Evolutionary conservation across 129 eudicot species (phyloP).

Genomic region (Centella asiatica): DNA sequence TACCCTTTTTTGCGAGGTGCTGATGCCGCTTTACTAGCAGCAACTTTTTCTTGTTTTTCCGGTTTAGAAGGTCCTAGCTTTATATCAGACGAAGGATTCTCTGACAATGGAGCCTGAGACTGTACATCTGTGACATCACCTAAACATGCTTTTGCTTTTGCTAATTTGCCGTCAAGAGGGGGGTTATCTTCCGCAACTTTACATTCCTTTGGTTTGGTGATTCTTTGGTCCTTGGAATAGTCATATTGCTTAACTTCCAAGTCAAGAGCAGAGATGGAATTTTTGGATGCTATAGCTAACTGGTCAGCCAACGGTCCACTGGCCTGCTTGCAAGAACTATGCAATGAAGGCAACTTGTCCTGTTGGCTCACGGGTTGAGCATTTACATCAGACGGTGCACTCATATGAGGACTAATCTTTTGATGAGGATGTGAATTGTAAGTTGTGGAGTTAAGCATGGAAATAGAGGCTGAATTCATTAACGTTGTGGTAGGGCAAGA

Average conservation of each 20-base stretch:
- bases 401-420: conserved; percentile 6
- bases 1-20: conserved; percentile 63
- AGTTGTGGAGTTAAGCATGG: conserved; percentile 66
- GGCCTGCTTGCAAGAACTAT: conserved; percentile 18
- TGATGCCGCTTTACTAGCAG: conserved; percentile 42
- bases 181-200: conserved; percentile 26
- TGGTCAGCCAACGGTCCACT: conserved; percentile 28
- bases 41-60: conserved; percentile 51
- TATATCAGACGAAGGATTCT: conserved; percentile 28
- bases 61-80: conserved; percentile 48
- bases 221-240: conserved; percentile 20
- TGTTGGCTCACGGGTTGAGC: conserved; percentile 10
- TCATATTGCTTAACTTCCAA: conserved; percentile 24
- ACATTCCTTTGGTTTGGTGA: conserved; percentile 23
- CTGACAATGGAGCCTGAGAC: conserved; percentile 36
- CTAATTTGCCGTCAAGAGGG: conserved; percentile 31
- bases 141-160: conserved; percentile 22
- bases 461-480: conserved; percentile 62
- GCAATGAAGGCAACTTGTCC: conserved; percentile 24
- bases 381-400: conserved; percentile 22
- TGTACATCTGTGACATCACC: conserved; percentile 35
- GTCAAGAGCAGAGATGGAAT: conserved; percentile 20
- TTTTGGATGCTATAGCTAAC: conserved; percentile 20
- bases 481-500: conserved; percentile 70
- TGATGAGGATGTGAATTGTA: conserved; percentile 38